Conservation (phyloP, 768 basidiomycete genomes). For the Termitomyces sp. region DNA sequence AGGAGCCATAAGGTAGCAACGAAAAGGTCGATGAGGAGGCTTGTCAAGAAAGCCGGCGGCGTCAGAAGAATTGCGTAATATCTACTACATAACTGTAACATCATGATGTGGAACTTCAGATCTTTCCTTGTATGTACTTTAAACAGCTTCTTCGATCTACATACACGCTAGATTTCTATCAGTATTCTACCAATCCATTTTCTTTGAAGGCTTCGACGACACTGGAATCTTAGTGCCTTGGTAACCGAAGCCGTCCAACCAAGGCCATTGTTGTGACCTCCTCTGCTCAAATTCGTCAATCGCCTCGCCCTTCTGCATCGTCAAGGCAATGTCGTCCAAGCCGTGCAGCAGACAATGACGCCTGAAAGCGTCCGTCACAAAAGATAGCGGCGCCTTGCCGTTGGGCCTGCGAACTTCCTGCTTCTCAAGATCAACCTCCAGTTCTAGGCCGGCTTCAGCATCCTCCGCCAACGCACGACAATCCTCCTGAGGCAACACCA, state of each 20-base stretch:
- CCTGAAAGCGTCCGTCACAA: constrained; percentile 87
- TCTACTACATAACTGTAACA: too few species aligned
- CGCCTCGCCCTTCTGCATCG: constrained; percentile 71
- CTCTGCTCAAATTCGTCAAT: constrained; percentile 80
- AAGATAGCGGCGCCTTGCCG: constrained; percentile 69
- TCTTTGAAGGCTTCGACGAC: constrained; percentile 35
- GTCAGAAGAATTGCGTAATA: neutral
- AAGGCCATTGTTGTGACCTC: constrained; percentile 82
- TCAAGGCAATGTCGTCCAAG: constrained; percentile 94
- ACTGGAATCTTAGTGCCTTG: constrained; percentile 73
- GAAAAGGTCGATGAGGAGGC: neutral
- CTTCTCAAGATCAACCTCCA: constrained; percentile 85
- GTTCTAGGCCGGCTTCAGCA: constrained; percentile 67
- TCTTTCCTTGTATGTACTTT: too few species aligned
- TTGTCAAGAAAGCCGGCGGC: neutral
- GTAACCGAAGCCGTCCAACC: constrained; percentile 96
- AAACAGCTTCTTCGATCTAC: too few species aligned
- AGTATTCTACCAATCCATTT: constrained; percentile 71
- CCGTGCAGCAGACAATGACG: constrained; percentile 94
- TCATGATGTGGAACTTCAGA: too few species aligned
- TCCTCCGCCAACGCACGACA: constrained; percentile 74
- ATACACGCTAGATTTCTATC: neutral
- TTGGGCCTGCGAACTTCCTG: constrained; percentile 72
- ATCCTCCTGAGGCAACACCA: constrained; percentile 64
- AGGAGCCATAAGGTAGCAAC: constrained; percentile 3